Conservation (phyloP, 2,329 filamentous ascomycete genomes). For the Biscogniauxia sp. region DNA sequence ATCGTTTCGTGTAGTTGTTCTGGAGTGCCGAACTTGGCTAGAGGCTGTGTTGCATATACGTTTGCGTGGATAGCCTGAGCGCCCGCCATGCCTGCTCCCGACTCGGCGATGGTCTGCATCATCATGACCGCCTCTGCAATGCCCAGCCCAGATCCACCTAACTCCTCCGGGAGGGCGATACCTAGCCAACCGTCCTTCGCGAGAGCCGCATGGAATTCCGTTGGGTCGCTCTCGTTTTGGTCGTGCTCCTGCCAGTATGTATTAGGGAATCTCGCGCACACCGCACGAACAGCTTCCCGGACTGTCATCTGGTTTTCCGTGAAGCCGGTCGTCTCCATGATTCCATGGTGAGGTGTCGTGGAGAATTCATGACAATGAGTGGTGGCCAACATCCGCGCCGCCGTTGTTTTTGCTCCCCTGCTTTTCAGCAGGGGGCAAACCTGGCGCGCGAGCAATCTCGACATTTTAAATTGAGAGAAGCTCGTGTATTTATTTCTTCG, state of each 20-base stretch:
- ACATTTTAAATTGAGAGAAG: slow-evolving; percentile 9
- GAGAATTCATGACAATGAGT: slow-evolving; percentile 33
- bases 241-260: slow-evolving; percentile 77
- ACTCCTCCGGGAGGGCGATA: slow-evolving; percentile 71
- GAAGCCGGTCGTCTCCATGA: slow-evolving; percentile 74
- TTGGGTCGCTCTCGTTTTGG: slow-evolving; percentile 66
- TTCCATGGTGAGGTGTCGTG: slow-evolving; percentile 30
- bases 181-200: slow-evolving; percentile 78
- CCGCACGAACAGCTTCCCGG: slow-evolving; percentile 64
- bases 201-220: slow-evolving; percentile 72
- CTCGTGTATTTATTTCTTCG: neutral
- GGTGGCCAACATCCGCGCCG: neutral
- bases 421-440: neutral
- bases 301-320: slow-evolving; percentile 71
- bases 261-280: slow-evolving; percentile 70
- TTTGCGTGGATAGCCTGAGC: slow-evolving; percentile 63
- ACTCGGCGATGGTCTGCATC: slow-evolving; percentile 79
- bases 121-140: slow-evolving; percentile 85
- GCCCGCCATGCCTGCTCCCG: slow-evolving; percentile 75
- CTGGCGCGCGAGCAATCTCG: slow-evolving; percentile 8
- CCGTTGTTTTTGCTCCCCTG: neutral
- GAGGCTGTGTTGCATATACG: slow-evolving; percentile 72
- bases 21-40: slow-evolving; percentile 68
- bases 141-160: slow-evolving; percentile 72
- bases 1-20: slow-evolving; percentile 64